A percentile compares a stretch with the other conserved stretches of the same genome.
Conservation (phyloP, 2,329 filamentous ascomycete genomes). For the Rhynchosporium agropyri region DNA sequence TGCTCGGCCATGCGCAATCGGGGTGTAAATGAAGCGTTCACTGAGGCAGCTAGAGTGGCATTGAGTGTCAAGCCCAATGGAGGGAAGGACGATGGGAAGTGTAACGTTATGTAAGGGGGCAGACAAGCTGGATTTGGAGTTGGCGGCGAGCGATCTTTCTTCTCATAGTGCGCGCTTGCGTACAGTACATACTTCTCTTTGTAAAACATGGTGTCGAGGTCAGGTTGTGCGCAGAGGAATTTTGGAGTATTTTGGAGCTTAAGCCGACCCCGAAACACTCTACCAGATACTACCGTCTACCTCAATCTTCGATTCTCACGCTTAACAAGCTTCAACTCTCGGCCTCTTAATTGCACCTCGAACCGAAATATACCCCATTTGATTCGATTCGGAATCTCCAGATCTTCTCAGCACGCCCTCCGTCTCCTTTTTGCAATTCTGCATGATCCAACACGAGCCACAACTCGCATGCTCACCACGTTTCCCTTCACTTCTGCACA, state of each 20-base stretch:
- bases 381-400: slow-evolving; percentile 6
- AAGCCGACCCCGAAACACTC: neutral
- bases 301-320: neutral
- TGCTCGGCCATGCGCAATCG: slow-evolving; percentile 98
- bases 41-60: slow-evolving; percentile 93
- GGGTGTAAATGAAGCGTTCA: slow-evolving; percentile 98
- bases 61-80: slow-evolving; percentile 70
- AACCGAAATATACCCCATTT: slow-evolving; percentile 6
- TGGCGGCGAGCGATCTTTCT: slow-evolving; percentile 24
- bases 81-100: slow-evolving; percentile 58
- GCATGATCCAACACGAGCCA: neutral
- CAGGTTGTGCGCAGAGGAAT: neutral
- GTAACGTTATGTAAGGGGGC: slow-evolving; percentile 57
- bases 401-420: neutral
- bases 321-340: neutral
- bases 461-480: neutral
- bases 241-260: neutral
- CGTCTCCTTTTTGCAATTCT: neutral
- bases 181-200: slow-evolving; percentile 25
- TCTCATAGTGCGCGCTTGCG: slow-evolving; percentile 17
- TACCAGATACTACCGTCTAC: neutral
- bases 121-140: slow-evolving; percentile 25
- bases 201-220: neutral
- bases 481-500: slow-evolving; percentile 26
- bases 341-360: neutral